A percentile compares a stretch with the other conserved stretches of the same genome.
These are phyloP conservation scores for Aspergillus sp. DNA, from an alignment of 2,329 filamentous ascomycete species.

Conservation along the genomic window DNA sequence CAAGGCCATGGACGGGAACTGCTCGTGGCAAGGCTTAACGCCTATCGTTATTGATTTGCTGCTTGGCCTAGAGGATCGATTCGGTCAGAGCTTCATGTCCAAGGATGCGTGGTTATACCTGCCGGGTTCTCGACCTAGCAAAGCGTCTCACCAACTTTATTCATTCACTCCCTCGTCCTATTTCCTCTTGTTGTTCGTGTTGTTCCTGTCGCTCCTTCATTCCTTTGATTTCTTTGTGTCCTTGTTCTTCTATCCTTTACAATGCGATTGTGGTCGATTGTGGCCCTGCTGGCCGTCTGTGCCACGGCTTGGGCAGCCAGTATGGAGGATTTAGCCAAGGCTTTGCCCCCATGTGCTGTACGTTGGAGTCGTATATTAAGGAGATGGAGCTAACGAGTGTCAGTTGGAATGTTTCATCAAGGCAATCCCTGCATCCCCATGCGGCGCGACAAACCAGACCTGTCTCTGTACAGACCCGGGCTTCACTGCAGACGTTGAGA, in stretches of 20 bases:
- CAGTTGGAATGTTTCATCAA: slow-evolving; percentile 26
- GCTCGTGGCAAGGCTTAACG: no score
- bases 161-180: no score
- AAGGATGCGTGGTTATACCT: no score
- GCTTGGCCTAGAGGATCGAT: no score
- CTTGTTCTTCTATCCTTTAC: neutral
- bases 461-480: slow-evolving; percentile 42
- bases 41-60: no score
- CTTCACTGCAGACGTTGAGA: slow-evolving; percentile 31
- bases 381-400: neutral
- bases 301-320: neutral
- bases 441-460: slow-evolving; percentile 36
- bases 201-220: neutral
- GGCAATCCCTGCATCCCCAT: slow-evolving; percentile 34
- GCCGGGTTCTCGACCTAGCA: no score
- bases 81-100: no score
- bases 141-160: no score
- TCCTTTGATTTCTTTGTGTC: neutral
- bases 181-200: no score
- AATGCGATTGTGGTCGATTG: neutral
- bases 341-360: neutral
- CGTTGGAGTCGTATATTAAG: neutral
- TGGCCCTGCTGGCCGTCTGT: neutral
- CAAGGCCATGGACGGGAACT: no score
- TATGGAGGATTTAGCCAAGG: neutral